phyloP scores from a whole-genome alignment of 192 early-diverging fungal genomes.

The Cladochytrium replicatum region DNA sequence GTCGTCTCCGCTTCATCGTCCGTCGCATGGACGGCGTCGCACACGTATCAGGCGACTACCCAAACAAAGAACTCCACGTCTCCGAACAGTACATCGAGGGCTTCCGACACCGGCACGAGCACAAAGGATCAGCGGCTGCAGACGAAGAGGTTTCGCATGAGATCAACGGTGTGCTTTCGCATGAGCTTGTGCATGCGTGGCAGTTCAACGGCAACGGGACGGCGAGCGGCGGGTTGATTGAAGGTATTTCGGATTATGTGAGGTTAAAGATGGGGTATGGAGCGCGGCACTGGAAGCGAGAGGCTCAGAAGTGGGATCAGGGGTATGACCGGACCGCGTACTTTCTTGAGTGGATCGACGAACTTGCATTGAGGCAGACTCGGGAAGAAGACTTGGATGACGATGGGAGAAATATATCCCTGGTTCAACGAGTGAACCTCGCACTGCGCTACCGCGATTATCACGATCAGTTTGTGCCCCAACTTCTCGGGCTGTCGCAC shows the following conservation, averaged over 20 bases:
- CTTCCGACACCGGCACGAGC: background rate
- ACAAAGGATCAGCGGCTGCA: too few relatives aligned
- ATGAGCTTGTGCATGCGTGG: conserved; percentile 22
- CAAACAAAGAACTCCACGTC: conserved; percentile 28
- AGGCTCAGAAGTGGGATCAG: conserved; percentile 14
- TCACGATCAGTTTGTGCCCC: too few relatives aligned
- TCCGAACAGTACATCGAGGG: conserved; percentile 11
- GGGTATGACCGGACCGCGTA: conserved; percentile 32
- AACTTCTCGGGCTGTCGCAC: too few relatives aligned
- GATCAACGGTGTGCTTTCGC: conserved; percentile 16
- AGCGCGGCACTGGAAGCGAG: conserved; percentile 24
- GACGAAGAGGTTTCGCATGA: background rate
- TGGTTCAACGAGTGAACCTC: too few relatives aligned
- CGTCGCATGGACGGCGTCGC: too few relatives aligned
- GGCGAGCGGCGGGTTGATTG: conserved; percentile 23
- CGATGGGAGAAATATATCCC: too few relatives aligned
- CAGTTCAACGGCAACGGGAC: conserved; percentile 18
- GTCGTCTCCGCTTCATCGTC: too few relatives aligned
- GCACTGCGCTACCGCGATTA: too few relatives aligned
- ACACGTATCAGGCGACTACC: conserved; percentile 6
- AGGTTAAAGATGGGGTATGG: conserved; percentile 16
- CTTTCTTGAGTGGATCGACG: conserved; percentile 33
- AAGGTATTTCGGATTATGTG: conserved; percentile 37
- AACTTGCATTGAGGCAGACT: too few relatives aligned
- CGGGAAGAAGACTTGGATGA: too few relatives aligned